Evolutionary conservation across 2,329 filamentous ascomycete genomes (phyloP), one percentile per base, ranked within the genome.

Genomic region (Phyllosticta citriasiana): DNA sequence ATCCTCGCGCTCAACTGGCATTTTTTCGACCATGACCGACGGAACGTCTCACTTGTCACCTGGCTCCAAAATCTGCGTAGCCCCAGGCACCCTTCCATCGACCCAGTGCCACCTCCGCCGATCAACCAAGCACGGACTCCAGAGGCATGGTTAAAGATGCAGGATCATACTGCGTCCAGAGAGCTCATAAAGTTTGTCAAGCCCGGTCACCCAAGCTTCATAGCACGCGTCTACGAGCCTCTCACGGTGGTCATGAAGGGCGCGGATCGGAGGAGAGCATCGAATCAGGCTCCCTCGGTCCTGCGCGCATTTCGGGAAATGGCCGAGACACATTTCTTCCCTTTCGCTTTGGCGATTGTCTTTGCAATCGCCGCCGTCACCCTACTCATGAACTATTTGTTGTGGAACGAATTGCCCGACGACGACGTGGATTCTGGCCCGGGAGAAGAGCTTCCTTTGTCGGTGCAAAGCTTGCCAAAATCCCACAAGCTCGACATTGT

Each of bases 131-230:
- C 87, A 2, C 80, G 88, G 63, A 88, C 85, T n/a, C 88, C 87
- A 1, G 84, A 82, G 3, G 87, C 88, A 16, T 93, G 89, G 89
- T 78, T 92, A 57, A 82, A 83, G 26, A 79, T 91, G 61, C 89
- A 92, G 70, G 88, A 92, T 66, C 88, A 91, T 66, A 87, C 89
- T 68, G 91, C 88, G 1, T 88, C 88, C 2, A 82, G 82, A 47
- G 89, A 92, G 68, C 82, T 92, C 16, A 89, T 92, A 70, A 80
- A 84, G n/a, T 82, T 88, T 33, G 82, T 91, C 66, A 91, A 89
- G 65, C 88, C 88, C 6, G 78, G 81, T 60, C 82, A 85, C 1
- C 81, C 88, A 68, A 88, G 84, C 71, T 89, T 91, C 69, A 78
- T 89, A 19, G 88, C 89, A 24, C 82, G 82, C 53, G 87, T 92